Evolutionary conservation across 208 protist genomes (phyloP).

Genomic region (Phytomonas sp.): DNA sequence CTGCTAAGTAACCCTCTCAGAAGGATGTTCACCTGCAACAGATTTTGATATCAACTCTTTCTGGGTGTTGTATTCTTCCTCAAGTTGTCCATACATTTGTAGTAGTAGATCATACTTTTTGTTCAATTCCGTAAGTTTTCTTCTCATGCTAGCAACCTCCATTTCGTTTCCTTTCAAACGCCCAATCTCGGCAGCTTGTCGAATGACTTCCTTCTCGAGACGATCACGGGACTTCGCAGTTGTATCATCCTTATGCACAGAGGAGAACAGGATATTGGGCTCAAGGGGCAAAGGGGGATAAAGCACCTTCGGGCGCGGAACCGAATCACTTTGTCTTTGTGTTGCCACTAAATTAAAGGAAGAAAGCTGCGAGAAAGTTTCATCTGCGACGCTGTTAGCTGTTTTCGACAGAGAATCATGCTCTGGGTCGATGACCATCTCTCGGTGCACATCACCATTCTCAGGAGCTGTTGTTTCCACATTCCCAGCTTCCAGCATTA

Average conservation of each 20-base stretch:
- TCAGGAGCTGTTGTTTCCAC: not conserved
- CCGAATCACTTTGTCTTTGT: not conserved
- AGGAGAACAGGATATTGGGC: not conserved
- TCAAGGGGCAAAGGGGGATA: not conserved
- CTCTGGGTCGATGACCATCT: not conserved
- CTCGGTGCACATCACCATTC: not conserved
- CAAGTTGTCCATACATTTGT: slow-evolving; percentile 73
- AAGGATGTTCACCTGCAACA: not conserved
- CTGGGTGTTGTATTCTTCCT: slow-evolving; percentile 26
- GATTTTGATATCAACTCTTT: not conserved
- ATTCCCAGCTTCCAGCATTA: not conserved
- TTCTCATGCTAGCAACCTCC: slow-evolving; percentile 21
- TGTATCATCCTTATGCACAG: slow-evolving; percentile 15
- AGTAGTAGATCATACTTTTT: slow-evolving; percentile 59
- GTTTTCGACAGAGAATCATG: not conserved
- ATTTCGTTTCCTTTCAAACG: slow-evolving; percentile 28
- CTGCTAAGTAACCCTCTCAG: not conserved
- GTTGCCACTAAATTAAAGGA: not conserved
- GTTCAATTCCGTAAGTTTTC: slow-evolving; percentile 27
- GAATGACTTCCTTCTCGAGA: slow-evolving; percentile 61
- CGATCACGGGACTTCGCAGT: slow-evolving; percentile 19
- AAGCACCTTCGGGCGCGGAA: not conserved
- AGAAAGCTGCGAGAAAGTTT: not conserved
- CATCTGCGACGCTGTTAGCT: not conserved
- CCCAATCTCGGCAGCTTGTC: slow-evolving; percentile 67